Percentiles rank a stretch among this genome's conserved stretches.
Conservation (phyloP, 2,329 filamentous ascomycete genomes). For the Epichloe coenophiala region DNA sequence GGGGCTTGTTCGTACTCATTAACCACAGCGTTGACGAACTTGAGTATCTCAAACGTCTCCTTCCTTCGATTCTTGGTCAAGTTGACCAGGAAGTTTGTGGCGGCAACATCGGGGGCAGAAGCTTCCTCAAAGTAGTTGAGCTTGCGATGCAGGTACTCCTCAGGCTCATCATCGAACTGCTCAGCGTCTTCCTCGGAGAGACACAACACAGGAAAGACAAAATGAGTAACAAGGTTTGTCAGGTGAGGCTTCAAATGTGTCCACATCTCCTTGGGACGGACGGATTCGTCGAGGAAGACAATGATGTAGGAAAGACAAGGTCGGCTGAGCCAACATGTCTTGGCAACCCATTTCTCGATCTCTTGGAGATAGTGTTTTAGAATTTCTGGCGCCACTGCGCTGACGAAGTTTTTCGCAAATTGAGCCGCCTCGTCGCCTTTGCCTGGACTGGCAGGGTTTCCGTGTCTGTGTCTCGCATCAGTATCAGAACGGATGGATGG, state of each 20-base stretch:
- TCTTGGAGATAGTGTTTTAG: slow-evolving; percentile 87
- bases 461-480: slow-evolving; percentile 48
- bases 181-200: slow-evolving; percentile 85
- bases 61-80: slow-evolving; percentile 90
- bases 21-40: slow-evolving; percentile 89
- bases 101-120: slow-evolving; percentile 85
- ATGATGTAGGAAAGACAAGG: slow-evolving; percentile 87
- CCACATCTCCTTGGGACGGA: slow-evolving; percentile 97
- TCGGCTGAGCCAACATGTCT: slow-evolving; percentile 88
- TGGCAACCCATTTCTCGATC: slow-evolving; percentile 95
- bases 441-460: slow-evolving; percentile 65
- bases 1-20: slow-evolving; percentile 79
- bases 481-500: not conserved
- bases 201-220: slow-evolving; percentile 91
- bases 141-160: slow-evolving; percentile 94
- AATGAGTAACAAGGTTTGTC: slow-evolving; percentile 82
- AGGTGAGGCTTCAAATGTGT: slow-evolving; percentile 83
- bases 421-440: slow-evolving; percentile 63
- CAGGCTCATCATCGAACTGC: slow-evolving; percentile 85
- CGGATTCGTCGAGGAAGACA: slow-evolving; percentile 91
- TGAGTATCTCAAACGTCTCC: slow-evolving; percentile 87
- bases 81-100: slow-evolving; percentile 91
- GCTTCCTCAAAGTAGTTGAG: slow-evolving; percentile 97
- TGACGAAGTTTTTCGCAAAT: slow-evolving; percentile 83
- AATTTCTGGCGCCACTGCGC: slow-evolving; percentile 88